Evolutionary conservation across 371 early-diverging fungal species (phyloP).

Genomic region (Mucor velutinosus): DNA sequence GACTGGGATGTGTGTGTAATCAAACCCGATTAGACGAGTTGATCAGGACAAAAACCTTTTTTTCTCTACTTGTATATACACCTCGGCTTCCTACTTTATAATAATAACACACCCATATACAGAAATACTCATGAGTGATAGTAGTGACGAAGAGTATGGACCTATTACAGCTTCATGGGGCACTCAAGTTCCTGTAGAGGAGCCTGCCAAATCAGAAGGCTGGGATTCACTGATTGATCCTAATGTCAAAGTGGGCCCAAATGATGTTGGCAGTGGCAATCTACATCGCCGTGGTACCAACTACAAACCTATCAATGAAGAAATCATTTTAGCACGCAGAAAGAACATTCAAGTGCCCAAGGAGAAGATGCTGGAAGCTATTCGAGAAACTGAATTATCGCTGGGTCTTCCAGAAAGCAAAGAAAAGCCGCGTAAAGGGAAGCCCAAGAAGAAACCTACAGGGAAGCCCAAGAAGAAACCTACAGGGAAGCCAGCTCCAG

Average conservation of each 20-base stretch:
- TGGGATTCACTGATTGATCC: conserved; percentile 29
- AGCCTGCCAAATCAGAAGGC: not conserved
- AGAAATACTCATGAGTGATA: conserved; percentile 13
- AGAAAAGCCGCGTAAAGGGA: not conserved
- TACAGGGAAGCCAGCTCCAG: not conserved
- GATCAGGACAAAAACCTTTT: not conserved
- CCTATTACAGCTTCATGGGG: conserved; percentile 23
- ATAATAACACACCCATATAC: not conserved
- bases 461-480: conserved; percentile 1
- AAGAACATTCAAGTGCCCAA: conserved; percentile 10
- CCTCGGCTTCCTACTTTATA: not conserved
- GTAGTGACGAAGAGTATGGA: conserved; percentile 22
- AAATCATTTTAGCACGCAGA: conserved; percentile 22
- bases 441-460: conserved; percentile 1
- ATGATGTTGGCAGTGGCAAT: conserved; percentile 28
- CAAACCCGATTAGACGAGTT: not conserved
- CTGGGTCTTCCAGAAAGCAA: not conserved
- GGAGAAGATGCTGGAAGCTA: conserved; percentile 6
- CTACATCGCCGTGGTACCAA: conserved; percentile 28
- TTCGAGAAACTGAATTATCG: not conserved
- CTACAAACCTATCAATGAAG: conserved; percentile 29
- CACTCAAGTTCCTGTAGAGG: conserved; percentile 2
- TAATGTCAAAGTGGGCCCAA: conserved; percentile 7
- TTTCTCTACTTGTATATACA: not conserved
- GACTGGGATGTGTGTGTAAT: not conserved